Evolutionary conservation across 495 filamentous ascomycete genomes (phyloP).

Genomic region (Penicillium dipodomyicola): DNA sequence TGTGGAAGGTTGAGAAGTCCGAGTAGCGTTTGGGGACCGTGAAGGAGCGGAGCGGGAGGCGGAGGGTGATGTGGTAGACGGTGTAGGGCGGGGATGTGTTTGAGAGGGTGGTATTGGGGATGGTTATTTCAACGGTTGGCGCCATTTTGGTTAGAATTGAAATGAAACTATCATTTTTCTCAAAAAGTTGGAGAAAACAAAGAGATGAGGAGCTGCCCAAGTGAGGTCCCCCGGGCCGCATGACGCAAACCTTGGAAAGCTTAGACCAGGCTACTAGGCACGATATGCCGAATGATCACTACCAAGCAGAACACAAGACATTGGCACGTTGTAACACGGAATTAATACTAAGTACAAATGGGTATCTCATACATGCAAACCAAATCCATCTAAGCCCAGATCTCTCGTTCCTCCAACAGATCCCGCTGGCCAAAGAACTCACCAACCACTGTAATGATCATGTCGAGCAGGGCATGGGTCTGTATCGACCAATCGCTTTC

Average conservation of each 20-base stretch:
- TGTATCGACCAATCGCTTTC: slow-evolving; percentile 26
- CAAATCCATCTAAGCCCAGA: slow-evolving; percentile 33
- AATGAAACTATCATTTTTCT: not conserved
- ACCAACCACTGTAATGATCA: slow-evolving; percentile 86
- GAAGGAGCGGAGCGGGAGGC: slow-evolving; percentile 82
- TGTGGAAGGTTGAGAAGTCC: slow-evolving; percentile 80
- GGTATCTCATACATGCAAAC: slow-evolving; percentile 18
- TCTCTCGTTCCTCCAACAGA: slow-evolving; percentile 67
- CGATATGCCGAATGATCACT: slow-evolving; percentile 2
- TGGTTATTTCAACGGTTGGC: slow-evolving; percentile 73
- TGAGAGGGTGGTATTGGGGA: slow-evolving; percentile 68
- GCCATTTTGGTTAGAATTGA: slow-evolving; percentile 53
- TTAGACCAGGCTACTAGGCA: slow-evolving; percentile 7
- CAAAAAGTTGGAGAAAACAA: slow-evolving; percentile 5
- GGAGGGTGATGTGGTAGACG: slow-evolving; percentile 86
- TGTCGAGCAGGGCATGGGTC: slow-evolving; percentile 65
- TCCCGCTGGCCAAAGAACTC: slow-evolving; percentile 91
- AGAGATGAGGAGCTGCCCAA: not conserved
- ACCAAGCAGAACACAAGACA: slow-evolving; percentile 1
- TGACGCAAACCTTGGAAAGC: slow-evolving; percentile 16
- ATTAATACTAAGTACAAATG: slow-evolving; percentile 9
- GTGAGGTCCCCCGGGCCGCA: slow-evolving; percentile 5
- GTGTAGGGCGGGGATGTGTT: slow-evolving; percentile 73
- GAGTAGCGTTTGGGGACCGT: slow-evolving; percentile 91
- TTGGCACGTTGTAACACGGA: not conserved